Evolutionary conservation across 2,329 filamentous ascomycete genomes (phyloP).

Genomic region (Xylaria sp.): DNA sequence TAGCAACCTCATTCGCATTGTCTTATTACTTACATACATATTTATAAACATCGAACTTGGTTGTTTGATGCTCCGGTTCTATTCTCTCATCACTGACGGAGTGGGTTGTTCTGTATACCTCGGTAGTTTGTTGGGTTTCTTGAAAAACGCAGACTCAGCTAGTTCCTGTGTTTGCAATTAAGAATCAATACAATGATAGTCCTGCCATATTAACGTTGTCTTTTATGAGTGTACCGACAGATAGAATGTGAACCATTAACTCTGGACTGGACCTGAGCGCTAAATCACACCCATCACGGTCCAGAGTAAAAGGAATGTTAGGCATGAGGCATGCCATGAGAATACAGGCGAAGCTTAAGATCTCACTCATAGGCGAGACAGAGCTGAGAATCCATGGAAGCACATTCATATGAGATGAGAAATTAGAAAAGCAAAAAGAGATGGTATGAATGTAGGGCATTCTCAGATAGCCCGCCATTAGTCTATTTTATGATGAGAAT

Average conservation of each 20-base stretch:
- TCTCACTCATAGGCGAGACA: background rate
- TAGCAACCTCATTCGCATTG: background rate
- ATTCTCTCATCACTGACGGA: background rate
- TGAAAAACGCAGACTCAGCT: background rate
- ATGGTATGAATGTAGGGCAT: slow-evolving; percentile 11
- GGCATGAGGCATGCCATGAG: background rate
- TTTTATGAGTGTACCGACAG: background rate
- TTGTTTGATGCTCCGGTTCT: background rate
- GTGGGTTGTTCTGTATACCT: background rate
- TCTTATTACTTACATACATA: background rate
- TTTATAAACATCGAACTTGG: background rate
- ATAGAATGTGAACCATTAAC: background rate
- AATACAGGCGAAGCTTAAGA: background rate
- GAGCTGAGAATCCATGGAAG: background rate
- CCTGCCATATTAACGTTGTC: background rate
- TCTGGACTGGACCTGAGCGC: background rate
- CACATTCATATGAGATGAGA: background rate
- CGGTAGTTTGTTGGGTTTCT: background rate
- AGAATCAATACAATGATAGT: background rate
- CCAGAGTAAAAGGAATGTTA: background rate
- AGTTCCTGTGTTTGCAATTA: background rate
- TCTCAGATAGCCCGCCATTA: slow-evolving; percentile 14
- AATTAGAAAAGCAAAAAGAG: background rate
- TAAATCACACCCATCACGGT: background rate
- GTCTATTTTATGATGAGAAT: slow-evolving; percentile 30